Conservation (phyloP, 495 filamentous ascomycete genomes). For the Corynascus novoguineensis region DNA sequence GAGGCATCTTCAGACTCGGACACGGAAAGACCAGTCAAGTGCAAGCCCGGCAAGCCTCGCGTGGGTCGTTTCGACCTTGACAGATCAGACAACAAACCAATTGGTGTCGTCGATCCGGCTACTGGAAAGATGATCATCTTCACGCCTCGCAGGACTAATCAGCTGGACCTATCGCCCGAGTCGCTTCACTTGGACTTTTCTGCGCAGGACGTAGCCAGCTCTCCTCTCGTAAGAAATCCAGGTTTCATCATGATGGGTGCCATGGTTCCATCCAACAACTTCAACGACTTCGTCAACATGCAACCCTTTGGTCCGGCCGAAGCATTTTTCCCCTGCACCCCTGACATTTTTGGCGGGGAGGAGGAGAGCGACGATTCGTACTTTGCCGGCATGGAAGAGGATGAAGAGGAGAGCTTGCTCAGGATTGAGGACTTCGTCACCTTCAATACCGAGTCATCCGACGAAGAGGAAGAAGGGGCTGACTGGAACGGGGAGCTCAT, state of each 20-base stretch:
- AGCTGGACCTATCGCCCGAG: constrained; percentile 43
- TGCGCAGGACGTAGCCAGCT: constrained; percentile 45
- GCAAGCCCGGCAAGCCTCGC: constrained; percentile 39
- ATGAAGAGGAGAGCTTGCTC: constrained; percentile 58
- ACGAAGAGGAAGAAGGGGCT: constrained; percentile 37
- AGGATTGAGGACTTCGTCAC: constrained; percentile 69
- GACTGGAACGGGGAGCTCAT: constrained; percentile 40
- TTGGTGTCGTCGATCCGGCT: constrained; percentile 63
- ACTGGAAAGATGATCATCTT: constrained; percentile 69
- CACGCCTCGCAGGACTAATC: constrained; percentile 36
- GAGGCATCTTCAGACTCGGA: constrained; percentile 44
- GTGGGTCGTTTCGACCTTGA: constrained; percentile 53
- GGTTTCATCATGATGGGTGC: constrained; percentile 73
- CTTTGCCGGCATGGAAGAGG: constrained; percentile 41
- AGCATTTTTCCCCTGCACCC: constrained; percentile 67
- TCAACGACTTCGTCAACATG: constrained; percentile 53
- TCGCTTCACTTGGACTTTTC: constrained; percentile 41
- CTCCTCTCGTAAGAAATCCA: constrained; percentile 61
- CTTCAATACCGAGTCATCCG: constrained; percentile 55
- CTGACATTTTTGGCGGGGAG: constrained; percentile 39
- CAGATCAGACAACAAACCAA: constrained; percentile 58
- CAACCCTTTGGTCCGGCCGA: constrained; percentile 68
- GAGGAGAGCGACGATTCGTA: constrained; percentile 32
- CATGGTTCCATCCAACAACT: constrained; percentile 48
- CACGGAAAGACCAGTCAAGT: constrained; percentile 34